These are phyloP conservation scores for Persicaria tinctoria DNA, from an alignment of 148 eudicot genomes.

Conservation along the genomic window DNA sequence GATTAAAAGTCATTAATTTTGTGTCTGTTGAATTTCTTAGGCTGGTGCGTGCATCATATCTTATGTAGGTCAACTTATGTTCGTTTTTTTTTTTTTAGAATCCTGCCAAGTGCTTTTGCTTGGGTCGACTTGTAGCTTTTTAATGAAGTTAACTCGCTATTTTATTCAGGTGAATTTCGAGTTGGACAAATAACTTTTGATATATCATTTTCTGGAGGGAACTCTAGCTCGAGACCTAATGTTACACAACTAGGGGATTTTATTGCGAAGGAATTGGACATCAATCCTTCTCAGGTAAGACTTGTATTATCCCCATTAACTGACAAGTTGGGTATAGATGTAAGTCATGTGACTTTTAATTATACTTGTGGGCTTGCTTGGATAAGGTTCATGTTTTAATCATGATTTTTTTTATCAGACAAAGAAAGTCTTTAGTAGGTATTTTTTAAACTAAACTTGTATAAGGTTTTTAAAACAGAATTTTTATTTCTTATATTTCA, in stretches of 20 bases:
- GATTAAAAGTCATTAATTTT: background rate
- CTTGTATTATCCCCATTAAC: background rate
- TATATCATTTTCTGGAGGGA: conserved; percentile 32
- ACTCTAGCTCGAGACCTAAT: conserved; percentile 36
- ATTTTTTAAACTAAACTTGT: background rate
- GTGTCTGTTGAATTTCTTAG: background rate
- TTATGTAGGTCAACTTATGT: background rate
- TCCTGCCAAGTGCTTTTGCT: background rate
- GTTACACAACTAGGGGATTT: conserved; percentile 37
- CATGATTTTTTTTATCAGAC: background rate
- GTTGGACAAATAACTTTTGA: conserved; percentile 45
- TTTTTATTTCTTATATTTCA: conserved; percentile 20
- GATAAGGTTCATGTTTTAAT: background rate
- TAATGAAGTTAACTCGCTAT: background rate
- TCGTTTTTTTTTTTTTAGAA: background rate
- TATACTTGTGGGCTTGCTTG: background rate
- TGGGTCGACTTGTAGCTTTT: background rate
- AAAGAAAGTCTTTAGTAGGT: background rate
- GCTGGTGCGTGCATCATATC: background rate
- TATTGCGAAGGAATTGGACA: conserved; percentile 40
- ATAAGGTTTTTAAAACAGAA: background rate
- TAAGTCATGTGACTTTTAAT: background rate
- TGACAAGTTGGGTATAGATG: background rate
- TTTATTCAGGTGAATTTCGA: conserved; percentile 33
- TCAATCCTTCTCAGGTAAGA: conserved; percentile 51